Evolutionary conservation across 148 eudicot genomes (phyloP).

Genomic region (Vaccinium darrowii): DNA sequence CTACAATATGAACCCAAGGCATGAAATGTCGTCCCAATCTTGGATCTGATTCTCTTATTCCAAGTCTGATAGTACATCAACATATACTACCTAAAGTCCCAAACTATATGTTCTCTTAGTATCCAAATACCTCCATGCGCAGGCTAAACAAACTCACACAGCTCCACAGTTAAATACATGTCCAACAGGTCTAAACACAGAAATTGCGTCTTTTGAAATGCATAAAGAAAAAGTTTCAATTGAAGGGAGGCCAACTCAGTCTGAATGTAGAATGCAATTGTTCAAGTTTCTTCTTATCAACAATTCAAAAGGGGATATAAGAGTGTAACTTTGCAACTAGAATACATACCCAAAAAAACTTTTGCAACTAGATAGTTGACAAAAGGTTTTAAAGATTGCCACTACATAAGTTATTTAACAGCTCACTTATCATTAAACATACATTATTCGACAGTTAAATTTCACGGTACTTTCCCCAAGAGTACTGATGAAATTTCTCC

Average conservation of each 20-base stretch:
- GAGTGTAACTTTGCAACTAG: constrained; percentile 5
- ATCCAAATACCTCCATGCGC: not conserved
- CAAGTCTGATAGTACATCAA: too few relatives aligned
- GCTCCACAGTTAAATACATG: not conserved
- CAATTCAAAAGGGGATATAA: not conserved
- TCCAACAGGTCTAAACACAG: not conserved
- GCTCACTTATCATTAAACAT: not conserved
- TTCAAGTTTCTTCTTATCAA: not conserved
- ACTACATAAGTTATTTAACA: not conserved
- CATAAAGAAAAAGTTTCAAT: not conserved
- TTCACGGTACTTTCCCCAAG: not conserved
- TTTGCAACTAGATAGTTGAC: not conserved
- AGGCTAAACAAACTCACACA: not conserved
- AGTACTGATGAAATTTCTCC: not conserved
- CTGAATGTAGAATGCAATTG: not conserved
- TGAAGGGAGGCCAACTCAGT: not conserved
- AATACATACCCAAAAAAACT: not conserved
- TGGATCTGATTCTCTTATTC: not conserved
- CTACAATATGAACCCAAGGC: not conserved
- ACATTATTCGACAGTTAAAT: not conserved
- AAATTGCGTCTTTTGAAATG: not conserved
- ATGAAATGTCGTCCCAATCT: not conserved
- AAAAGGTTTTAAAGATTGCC: not conserved
- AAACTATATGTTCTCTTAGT: not conserved
- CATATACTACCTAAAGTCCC: too few relatives aligned